Evolutionary conservation across 1,139 yeast species (phyloP).

Genomic region (Scheffersomyces insectosa): DNA sequence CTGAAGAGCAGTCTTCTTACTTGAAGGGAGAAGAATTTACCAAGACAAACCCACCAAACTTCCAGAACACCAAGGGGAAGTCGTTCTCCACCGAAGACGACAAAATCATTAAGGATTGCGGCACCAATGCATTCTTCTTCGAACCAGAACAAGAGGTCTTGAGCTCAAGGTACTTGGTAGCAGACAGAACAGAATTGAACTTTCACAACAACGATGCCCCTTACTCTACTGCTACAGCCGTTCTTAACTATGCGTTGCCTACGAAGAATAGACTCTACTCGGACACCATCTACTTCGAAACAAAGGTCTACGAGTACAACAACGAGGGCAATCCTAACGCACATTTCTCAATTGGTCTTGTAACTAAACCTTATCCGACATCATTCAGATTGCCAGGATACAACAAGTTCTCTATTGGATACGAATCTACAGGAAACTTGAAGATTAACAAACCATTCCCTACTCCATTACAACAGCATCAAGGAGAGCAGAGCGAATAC

Average conservation of each 20-base stretch:
- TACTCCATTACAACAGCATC: conserved; percentile 48
- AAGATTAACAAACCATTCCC: conserved; percentile 78
- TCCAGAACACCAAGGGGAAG: conserved; percentile 33
- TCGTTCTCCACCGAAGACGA: conserved; percentile 33
- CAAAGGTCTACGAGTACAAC: conserved; percentile 56
- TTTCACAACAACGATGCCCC: conserved; percentile 47
- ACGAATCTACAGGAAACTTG: conserved; percentile 81
- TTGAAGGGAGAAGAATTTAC: conserved; percentile 38
- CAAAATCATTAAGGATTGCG: conserved; percentile 34
- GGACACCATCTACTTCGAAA: conserved; percentile 70
- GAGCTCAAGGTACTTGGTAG: conserved; percentile 46
- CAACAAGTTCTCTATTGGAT: conserved; percentile 78
- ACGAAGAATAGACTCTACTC: conserved; percentile 52
- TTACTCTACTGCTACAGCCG: conserved; percentile 47
- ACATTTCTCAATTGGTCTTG: conserved; percentile 72
- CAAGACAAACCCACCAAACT: conserved; percentile 32
- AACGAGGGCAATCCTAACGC: conserved; percentile 38
- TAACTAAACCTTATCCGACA: conserved; percentile 84
- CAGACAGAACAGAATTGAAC: conserved; percentile 62
- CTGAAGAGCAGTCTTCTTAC: conserved; percentile 45
- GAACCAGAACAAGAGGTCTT: conserved; percentile 34
- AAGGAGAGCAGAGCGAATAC: conserved; percentile 45
- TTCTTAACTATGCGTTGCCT: conserved; percentile 66
- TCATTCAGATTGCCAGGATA: conserved; percentile 85
- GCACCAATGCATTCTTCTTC: conserved; percentile 44